Conservation (phyloP, 352 stramenopile species). For the Thraustochytrium striatum region DNA sequence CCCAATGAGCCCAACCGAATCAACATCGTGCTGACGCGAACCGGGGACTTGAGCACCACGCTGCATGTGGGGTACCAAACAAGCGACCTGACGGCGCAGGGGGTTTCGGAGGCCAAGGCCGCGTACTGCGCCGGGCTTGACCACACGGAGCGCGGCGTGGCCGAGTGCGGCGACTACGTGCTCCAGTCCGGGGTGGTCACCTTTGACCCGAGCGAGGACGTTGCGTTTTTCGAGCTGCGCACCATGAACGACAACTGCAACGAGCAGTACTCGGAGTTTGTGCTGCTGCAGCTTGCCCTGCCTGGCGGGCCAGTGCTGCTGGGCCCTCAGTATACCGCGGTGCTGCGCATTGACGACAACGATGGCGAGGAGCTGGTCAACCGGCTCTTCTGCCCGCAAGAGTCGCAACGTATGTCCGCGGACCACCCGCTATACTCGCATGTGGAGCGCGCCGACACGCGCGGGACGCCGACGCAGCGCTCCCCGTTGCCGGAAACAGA, state of each 20-base stretch:
- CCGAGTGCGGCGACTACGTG: conserved; percentile 67
- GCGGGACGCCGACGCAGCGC: background rate
- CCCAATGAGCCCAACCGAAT: background rate
- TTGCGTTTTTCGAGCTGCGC: conserved; percentile 57
- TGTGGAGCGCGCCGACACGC: background rate
- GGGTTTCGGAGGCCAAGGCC: conserved; percentile 62
- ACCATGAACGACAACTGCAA: conserved; percentile 88
- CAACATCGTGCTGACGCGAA: conserved; percentile 4
- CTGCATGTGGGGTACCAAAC: conserved; percentile 62
- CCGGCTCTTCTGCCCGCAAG: conserved; percentile 22
- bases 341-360: conserved; percentile 85
- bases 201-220: conserved; percentile 75
- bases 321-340: conserved; percentile 78
- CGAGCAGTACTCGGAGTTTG: conserved; percentile 77
- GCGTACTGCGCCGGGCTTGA: conserved; percentile 53
- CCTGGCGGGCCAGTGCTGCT: conserved; percentile 77
- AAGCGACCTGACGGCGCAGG: conserved; percentile 65
- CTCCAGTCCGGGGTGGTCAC: conserved; percentile 73
- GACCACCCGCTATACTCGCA: conserved; percentile 8
- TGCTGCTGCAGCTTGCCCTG: conserved; percentile 82
- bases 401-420: background rate
- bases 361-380: conserved; percentile 57
- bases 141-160: background rate
- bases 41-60: conserved; percentile 16
- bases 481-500: conserved; percentile 1